Base-by-base conservation (phyloP, 257 asterid genomes). In the Plantago elongata region DNA sequence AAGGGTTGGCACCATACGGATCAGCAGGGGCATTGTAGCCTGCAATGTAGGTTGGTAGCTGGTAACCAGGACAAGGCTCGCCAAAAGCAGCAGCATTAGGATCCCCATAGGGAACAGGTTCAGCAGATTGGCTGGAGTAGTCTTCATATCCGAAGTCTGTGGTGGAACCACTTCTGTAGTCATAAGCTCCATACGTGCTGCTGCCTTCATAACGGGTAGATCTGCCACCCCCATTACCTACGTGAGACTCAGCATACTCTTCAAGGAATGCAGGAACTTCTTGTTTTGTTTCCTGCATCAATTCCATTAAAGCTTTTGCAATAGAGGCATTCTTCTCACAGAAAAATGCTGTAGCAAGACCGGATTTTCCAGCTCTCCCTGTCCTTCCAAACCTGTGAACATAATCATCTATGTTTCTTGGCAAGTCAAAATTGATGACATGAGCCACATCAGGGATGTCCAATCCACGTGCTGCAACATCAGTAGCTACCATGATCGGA, bases 361-460 rank as follows among this genome's bases (percentile, higher is more conserved):
- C 96, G 10, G 96, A 76, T 75, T 85, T 85, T 17, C 94, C 96
- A 34, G 94, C 96, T 60, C 96, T 89, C 1, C 96, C 96, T 17
- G 96, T 88, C 13, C 96, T 73, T 7, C 96, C 96, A 3, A 88
- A 85, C 77, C 96, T 71, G 83, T 88, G 96, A 13, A 88, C 96
- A 49, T 88, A 88, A 60, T 83, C 83, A 12, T 75, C 84, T 43
- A 85, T 69, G 30, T 43, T 65, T 69, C 81, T 76, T 4, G 96
- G 96, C 82, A 88, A 62, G 76, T 88, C 96, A 11, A 70, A 88
- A 51, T 88, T 88, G 44, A 88, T 74, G 10, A 85, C 94, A 46
- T 88, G 96, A 13, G 87, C 87, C 48, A 88, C 96, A 13, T 78
- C 69, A 3, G 96, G 94, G 52, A 88, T 83, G 72, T 88, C 96